Conservation (phyloP, 2,329 filamentous ascomycete genomes). For the Colletotrichum abscissum region DNA sequence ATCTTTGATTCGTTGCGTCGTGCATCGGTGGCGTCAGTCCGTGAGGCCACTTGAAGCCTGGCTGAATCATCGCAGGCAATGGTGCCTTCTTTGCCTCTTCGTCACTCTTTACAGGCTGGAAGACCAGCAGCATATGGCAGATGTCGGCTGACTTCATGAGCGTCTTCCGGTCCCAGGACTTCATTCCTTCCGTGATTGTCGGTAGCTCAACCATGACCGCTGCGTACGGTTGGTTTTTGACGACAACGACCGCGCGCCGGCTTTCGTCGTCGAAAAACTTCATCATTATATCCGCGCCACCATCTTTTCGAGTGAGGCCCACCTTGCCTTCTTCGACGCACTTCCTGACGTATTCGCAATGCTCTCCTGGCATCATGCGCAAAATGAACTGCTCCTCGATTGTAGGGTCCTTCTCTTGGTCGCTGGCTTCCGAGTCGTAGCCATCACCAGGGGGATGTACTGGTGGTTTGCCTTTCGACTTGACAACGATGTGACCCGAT, state of each 20-base stretch:
- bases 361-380: conserved; percentile 86
- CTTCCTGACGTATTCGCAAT: conserved; percentile 84
- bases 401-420: conserved; percentile 86
- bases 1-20: conserved; percentile 83
- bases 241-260: conserved; percentile 77
- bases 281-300: conserved; percentile 82
- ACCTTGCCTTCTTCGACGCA: conserved; percentile 83
- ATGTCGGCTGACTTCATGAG: conserved; percentile 92
- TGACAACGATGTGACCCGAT: conserved; percentile 58
- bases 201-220: conserved; percentile 86
- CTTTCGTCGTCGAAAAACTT: conserved; percentile 82
- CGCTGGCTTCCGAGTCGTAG: conserved; percentile 96
- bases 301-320: conserved; percentile 70
- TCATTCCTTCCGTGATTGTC: conserved; percentile 90
- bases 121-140: conserved; percentile 87
- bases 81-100: conserved; percentile 73
- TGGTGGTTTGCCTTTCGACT: conserved; percentile 75
- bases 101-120: conserved; percentile 74
- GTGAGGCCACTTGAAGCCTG: conserved; percentile 81
- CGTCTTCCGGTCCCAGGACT: conserved; percentile 89
- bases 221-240: conserved; percentile 79
- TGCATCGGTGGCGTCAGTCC: conserved; percentile 90
- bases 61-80: conserved; percentile 78
- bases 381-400: conserved; percentile 92
- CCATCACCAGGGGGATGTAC: conserved; percentile 83